These are phyloP conservation scores for Elsinoe arachidis DNA, from an alignment of 2,329 filamentous ascomycete species.

Conservation along the genomic window DNA sequence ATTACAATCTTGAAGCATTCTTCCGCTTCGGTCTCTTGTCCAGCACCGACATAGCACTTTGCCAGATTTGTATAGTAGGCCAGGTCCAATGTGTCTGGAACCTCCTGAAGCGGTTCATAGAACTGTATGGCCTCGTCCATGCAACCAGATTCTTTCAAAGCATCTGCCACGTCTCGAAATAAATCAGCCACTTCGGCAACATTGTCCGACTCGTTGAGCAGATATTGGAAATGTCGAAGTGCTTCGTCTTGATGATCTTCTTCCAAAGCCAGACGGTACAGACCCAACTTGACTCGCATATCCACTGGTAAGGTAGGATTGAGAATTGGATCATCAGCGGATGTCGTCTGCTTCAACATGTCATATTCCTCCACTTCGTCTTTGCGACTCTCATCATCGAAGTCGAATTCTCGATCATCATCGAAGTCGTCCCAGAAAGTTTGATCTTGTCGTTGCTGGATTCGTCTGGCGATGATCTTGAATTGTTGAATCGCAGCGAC, in stretches of 20 bases:
- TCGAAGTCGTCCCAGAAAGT: slow-evolving; percentile 62
- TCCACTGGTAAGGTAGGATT: slow-evolving; percentile 69
- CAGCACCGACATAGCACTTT: slow-evolving; percentile 59
- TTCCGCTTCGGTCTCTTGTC: slow-evolving; percentile 60
- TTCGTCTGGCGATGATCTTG: slow-evolving; percentile 69
- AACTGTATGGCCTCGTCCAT: slow-evolving; percentile 51
- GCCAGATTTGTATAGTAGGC: slow-evolving; percentile 48
- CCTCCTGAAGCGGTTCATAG: slow-evolving; percentile 43
- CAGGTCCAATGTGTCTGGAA: slow-evolving; percentile 40
- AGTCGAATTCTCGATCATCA: slow-evolving; percentile 80
- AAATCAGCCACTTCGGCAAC: slow-evolving; percentile 66
- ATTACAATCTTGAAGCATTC: slow-evolving; percentile 68
- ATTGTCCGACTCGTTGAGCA: slow-evolving; percentile 57
- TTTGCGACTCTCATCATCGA: slow-evolving; percentile 59
- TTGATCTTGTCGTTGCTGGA: slow-evolving; percentile 67
- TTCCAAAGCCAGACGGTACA: slow-evolving; percentile 68
- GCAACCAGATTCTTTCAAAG: slow-evolving; percentile 43
- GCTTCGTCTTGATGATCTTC: slow-evolving; percentile 54
- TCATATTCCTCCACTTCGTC: slow-evolving; percentile 52
- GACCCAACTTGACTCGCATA: slow-evolving; percentile 71
- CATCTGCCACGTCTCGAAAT: slow-evolving; percentile 62
- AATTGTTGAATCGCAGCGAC: slow-evolving; percentile 59
- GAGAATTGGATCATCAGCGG: slow-evolving; percentile 42
- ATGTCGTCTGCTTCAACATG: slow-evolving; percentile 31
- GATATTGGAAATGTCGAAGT: slow-evolving; percentile 40